Conservation (phyloP, 306 rosid species). For the Acacia acuminata region DNA sequence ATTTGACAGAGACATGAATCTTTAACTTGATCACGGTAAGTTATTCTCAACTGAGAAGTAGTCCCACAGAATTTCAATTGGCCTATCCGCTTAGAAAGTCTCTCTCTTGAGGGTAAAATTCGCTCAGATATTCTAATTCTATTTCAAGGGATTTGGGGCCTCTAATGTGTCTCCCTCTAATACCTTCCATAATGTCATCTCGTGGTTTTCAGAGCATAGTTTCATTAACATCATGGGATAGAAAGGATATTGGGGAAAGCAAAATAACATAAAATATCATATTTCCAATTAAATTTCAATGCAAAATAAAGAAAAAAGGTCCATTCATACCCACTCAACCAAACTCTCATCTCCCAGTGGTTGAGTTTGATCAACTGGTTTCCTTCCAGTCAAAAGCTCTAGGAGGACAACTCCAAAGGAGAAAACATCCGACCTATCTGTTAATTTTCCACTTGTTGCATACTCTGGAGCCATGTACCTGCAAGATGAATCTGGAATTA, state of each 20-base stretch:
- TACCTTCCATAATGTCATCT: no score
- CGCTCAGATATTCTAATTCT: not conserved
- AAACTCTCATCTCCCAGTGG: conserved; percentile 96
- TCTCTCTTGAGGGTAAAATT: not conserved
- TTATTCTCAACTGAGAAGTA: not conserved
- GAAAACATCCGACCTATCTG: conserved; percentile 95
- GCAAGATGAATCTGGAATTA: conserved; percentile 27
- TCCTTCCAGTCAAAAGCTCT: conserved; percentile 89
- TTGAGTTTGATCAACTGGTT: conserved; percentile 71
- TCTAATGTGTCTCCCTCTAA: no score
- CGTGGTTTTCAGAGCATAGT: not conserved
- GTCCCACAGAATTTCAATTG: not conserved
- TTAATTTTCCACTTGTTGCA: conserved; percentile 92
- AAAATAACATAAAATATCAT: not conserved
- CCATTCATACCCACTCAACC: conserved; percentile 84
- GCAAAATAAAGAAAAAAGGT: conserved; percentile 9
- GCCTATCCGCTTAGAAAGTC: not conserved
- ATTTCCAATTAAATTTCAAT: not conserved
- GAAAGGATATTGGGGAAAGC: not conserved
- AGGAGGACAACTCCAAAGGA: conserved; percentile 96
- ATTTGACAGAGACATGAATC: not conserved
- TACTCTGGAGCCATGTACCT: conserved; percentile 99
- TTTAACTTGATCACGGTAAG: not conserved
- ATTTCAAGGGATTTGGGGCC: not conserved
- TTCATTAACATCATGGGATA: not conserved